Base-by-base conservation (phyloP, 352 stramenopile genomes). In the Phytophthora citrophthora region DNA sequence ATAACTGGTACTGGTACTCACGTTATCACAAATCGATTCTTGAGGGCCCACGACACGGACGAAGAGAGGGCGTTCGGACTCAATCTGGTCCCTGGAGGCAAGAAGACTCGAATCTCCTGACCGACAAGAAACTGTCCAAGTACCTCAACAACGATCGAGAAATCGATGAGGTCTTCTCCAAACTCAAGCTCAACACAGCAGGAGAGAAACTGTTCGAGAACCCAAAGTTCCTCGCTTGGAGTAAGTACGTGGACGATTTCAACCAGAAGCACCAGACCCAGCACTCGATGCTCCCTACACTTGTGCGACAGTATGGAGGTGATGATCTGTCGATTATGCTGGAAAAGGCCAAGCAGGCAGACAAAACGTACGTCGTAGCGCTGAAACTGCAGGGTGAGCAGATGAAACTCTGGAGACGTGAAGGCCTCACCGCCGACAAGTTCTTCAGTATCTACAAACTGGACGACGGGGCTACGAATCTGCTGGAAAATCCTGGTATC, bases 371-470 rank as follows among this genome's bases (percentile, higher is more conserved):
- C 20, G 20, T 1, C 20, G 20, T 46, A 4, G 49, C 49, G 0
- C 18, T 13, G 4, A 46, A 36, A 24, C 13, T 47, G 41, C 58
- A 66, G 34, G 45, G 2, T 5, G 23, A 66, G 20, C 49, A 54
- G 32, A 34, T 52, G 16, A 31, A 38, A 2, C 0, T 49, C 5
- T 60, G 49, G 58, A 54, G 10, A 29, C 5, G 24, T 11, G 36
- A 18, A 20, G 32, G 4, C 5, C 48, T 20, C 13, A 48, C 13
- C 18, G 24, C n/a, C 4, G 48, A 59, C 11, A 20, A 47, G 0
- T 11, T 65, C 15, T 65, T 59, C 40, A 48, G 39, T 13, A 8
- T 18, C 6, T 27, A 41, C 18, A 58, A 47, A 18, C 48, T 65
- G 15, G 40, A 59, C 40, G 6, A 44, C 2, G 43, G n/a, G 1